Conservation (phyloP, 1,284 basidiomycete species). For the Ustilago tritici region DNA sequence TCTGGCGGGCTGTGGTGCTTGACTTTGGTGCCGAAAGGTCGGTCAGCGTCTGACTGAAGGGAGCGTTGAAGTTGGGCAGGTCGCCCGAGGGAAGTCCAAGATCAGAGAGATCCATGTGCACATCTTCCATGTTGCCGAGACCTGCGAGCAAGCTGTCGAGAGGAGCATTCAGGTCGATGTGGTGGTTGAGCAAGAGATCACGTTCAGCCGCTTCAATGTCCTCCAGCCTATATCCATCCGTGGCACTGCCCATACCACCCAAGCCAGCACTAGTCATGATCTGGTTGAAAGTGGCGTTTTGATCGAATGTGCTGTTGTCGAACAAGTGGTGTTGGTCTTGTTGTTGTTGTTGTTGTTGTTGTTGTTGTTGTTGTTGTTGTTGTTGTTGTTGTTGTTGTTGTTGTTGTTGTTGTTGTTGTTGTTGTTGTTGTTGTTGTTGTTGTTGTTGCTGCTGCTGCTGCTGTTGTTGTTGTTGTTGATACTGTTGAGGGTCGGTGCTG, state of each 20-base stretch:
- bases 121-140: conserved; percentile 48
- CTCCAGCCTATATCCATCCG: conserved; percentile 44
- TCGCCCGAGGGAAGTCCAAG: conserved; percentile 31
- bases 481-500: conserved; percentile 8
- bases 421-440: neutral
- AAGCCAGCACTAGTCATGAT: conserved; percentile 41
- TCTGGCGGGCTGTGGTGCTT: conserved; percentile 10
- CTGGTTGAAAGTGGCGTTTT: conserved; percentile 29
- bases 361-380: neutral
- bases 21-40: conserved; percentile 11
- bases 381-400: neutral
- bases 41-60: conserved; percentile 35
- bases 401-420: neutral
- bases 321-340: conserved; percentile 1
- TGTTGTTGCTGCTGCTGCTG: neutral
- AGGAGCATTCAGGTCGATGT: conserved; percentile 56
- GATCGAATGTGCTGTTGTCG: conserved; percentile 20
- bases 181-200: conserved; percentile 48
- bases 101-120: conserved; percentile 50
- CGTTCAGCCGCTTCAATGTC: conserved; percentile 56
- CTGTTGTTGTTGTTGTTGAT: neutral
- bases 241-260: conserved; percentile 8
- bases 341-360: neutral
- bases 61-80: conserved; percentile 48
- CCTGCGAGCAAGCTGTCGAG: conserved; percentile 52